Percentiles rank a stretch among this genome's conserved stretches.
These are phyloP conservation scores for Arachnomyces sp. DNA, from an alignment of 2,329 filamentous ascomycete genomes.

Conservation along the genomic window DNA sequence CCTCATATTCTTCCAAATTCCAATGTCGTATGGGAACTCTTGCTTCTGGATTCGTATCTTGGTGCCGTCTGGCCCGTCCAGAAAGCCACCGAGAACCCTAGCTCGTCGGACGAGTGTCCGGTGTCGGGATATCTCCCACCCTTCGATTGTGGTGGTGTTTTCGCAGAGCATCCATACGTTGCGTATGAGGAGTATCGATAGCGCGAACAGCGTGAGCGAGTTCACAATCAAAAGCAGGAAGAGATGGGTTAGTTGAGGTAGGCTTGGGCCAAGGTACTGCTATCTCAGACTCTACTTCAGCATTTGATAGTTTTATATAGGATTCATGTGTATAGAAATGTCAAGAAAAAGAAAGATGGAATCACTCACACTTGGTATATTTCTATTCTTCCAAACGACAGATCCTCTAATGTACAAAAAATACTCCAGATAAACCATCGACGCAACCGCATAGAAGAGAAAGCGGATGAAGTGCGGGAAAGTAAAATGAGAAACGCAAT, in stretches of 20 bases:
- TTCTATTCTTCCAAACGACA: slow-evolving; percentile 48
- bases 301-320: not conserved
- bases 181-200: slow-evolving; percentile 48
- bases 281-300: slow-evolving; percentile 7
- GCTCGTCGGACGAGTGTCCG: slow-evolving; percentile 39
- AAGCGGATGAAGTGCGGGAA: slow-evolving; percentile 61
- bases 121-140: slow-evolving; percentile 52
- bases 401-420: slow-evolving; percentile 46
- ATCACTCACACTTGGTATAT: slow-evolving; percentile 49
- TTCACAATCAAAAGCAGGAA: slow-evolving; percentile 49
- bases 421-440: slow-evolving; percentile 51
- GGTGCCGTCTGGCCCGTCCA: slow-evolving; percentile 51
- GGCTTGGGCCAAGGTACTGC: slow-evolving; percentile 52
- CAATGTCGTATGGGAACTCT: slow-evolving; percentile 61
- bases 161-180: slow-evolving; percentile 48
- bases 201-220: slow-evolving; percentile 49
- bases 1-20: slow-evolving; percentile 52
- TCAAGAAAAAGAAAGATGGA: not conserved
- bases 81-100: slow-evolving; percentile 47
- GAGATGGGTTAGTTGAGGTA: slow-evolving; percentile 46
- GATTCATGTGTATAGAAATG: not conserved
- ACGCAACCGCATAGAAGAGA: slow-evolving; percentile 51
- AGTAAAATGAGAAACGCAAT: slow-evolving; percentile 59
- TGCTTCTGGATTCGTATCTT: slow-evolving; percentile 49
- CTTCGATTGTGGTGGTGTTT: slow-evolving; percentile 59